Percentiles rank a stretch among this genome's conserved stretches.
Conservation (phyloP, 192 early-diverging fungal genomes). For the Dispira simplex region DNA sequence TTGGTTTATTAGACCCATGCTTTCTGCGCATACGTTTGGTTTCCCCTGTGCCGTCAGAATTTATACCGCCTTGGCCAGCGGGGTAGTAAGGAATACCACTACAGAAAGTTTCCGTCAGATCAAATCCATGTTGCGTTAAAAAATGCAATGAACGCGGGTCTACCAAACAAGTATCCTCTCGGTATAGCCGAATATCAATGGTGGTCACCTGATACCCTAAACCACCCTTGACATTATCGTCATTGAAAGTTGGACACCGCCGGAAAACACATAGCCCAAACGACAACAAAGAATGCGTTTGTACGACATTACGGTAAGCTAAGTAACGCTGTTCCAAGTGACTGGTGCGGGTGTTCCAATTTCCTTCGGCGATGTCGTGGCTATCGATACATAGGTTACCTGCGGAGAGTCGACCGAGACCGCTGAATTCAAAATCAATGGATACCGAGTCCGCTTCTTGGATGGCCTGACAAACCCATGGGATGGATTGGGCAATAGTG, state of each 20-base stretch:
- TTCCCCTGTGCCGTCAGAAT: slow-evolving; percentile 14
- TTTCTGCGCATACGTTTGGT: too few species aligned
- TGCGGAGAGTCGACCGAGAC: slow-evolving; percentile 35
- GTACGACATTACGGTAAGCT: slow-evolving; percentile 52
- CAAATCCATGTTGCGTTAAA: slow-evolving; percentile 22
- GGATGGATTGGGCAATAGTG: neutral
- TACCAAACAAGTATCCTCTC: neutral
- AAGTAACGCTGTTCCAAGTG: slow-evolving; percentile 76
- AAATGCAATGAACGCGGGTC: neutral
- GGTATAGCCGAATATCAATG: neutral
- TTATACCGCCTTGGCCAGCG: slow-evolving; percentile 29
- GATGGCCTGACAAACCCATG: neutral
- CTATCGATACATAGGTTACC: slow-evolving; percentile 14
- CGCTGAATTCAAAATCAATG: slow-evolving; percentile 87
- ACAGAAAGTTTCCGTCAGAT: slow-evolving; percentile 60
- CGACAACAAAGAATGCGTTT: slow-evolving; percentile 61
- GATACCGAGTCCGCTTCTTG: slow-evolving; percentile 53
- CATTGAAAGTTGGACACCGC: slow-evolving; percentile 15
- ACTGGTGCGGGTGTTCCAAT: slow-evolving; percentile 27
- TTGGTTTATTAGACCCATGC: too few species aligned
- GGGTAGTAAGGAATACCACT: slow-evolving; percentile 67
- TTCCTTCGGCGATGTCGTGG: slow-evolving; percentile 16
- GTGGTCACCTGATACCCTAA: slow-evolving; percentile 25
- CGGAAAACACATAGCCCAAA: slow-evolving; percentile 68
- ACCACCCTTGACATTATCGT: slow-evolving; percentile 34